A percentile compares a stretch with the other conserved stretches of the same genome.
These are phyloP conservation scores for Bombardia bombarda DNA, from an alignment of 495 filamentous ascomycete genomes.

Conservation along the genomic window DNA sequence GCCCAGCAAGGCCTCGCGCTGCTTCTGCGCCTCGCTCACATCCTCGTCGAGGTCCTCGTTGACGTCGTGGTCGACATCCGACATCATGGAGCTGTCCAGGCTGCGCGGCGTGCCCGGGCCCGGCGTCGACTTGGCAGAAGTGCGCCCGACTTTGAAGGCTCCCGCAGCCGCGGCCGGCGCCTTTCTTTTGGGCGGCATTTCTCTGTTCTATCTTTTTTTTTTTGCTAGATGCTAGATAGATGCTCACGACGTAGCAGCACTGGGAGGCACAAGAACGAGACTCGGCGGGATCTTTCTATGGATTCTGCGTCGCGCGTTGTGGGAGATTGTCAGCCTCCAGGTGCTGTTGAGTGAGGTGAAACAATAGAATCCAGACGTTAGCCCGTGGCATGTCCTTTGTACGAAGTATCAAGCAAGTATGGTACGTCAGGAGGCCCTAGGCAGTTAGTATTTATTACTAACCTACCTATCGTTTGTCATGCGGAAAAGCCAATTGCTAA, in stretches of 20 bases:
- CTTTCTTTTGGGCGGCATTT: constrained; percentile 76
- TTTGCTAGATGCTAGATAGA: too few species aligned
- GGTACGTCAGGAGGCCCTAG: too few species aligned
- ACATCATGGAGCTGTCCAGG: constrained; percentile 49
- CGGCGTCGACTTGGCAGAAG: constrained; percentile 59
- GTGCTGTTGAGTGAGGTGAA: not conserved
- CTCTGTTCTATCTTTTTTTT: constrained; percentile 5
- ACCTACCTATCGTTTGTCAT: too few species aligned
- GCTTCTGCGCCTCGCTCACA: constrained; percentile 48
- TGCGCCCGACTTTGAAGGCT: constrained; percentile 44
- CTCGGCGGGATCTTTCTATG: too few species aligned
- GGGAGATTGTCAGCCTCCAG: not conserved
- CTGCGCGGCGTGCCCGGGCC: constrained; percentile 58
- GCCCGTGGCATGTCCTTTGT: too few species aligned
- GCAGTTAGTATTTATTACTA: too few species aligned
- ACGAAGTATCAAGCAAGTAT: too few species aligned
- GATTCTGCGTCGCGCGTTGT: not conserved
- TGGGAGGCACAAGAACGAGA: too few species aligned
- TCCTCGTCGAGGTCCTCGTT: constrained; percentile 67
- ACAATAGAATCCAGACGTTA: not conserved
- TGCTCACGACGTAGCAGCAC: too few species aligned
- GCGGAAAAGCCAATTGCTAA: too few species aligned
- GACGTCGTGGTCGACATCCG: constrained; percentile 50
- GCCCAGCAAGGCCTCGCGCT: constrained; percentile 47
- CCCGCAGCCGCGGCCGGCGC: constrained; percentile 48